Base-by-base conservation (phyloP, 139 green algal species). In the Coccomyxa sp. region DNA sequence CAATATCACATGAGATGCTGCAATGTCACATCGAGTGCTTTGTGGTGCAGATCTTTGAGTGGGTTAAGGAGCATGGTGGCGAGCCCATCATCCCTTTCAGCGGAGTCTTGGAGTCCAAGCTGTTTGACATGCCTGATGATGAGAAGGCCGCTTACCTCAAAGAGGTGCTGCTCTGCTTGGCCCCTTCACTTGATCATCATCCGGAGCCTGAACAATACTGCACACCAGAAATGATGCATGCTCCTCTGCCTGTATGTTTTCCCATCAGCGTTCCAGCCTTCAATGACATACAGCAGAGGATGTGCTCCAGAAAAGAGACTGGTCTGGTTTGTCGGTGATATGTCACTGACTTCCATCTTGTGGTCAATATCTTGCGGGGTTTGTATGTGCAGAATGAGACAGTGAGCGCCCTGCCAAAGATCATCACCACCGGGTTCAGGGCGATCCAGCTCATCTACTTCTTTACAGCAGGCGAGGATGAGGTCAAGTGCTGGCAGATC, bases 401-500 rank as follows among this genome's bases (percentile, higher is more conserved):
- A 32, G 71, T 80, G 25, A 91, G 84, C n/a, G 92, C 88, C 57
- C 88, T 98, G 82, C 90, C 92, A 57, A 98, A 99, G 91, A 99
- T 99, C 88, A 96, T 99, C 88, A 97, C 94, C 51, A 96, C 94
- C 0, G 97, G 96, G 30, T 99, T 99, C 91, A 92, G 91, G 79
- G 88, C 91, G 4, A 91, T 96, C 38, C 84, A 98, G 79, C 90
- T 99, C 38, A 99, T 99, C 86, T 99, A 99, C 89, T 99, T 99
- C 93, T 99, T 99, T 92, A 99, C 97, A 12, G 95, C 95, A 16
- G 97, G 97, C 13, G 85, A 91, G 51, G 95, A 98, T 82, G 97
- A 99, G 89, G 97, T 98, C 82, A 96, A 97, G 88, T 97, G 94
- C 88, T 98, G 96, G 96, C 95, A 96, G 84, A 97, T 99, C 86